A percentile compares a stretch with the other conserved stretches of the same genome.
Evolutionary conservation across 371 early-diverging fungal genomes (phyloP).

Genomic region (Mortierella sp.): DNA sequence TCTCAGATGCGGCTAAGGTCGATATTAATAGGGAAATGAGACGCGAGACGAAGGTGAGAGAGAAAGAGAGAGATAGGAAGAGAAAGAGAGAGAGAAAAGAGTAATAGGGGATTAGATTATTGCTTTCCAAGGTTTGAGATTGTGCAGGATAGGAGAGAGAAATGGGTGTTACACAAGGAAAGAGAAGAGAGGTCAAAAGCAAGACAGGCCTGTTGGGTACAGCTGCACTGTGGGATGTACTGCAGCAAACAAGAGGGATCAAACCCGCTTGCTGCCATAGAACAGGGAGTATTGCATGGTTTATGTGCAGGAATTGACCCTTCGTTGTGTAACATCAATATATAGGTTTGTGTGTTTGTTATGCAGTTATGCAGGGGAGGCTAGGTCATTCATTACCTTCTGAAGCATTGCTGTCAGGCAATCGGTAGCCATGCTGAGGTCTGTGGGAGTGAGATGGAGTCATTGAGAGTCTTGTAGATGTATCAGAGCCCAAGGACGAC

Average conservation of each 20-base stretch:
- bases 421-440: not conserved
- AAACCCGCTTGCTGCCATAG: not conserved
- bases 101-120: not conserved
- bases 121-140: not conserved
- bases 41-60: not conserved
- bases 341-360: not conserved
- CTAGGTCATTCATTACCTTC: constrained; percentile 6
- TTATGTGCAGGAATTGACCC: not conserved
- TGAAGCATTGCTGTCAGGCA: not conserved
- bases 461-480: not conserved
- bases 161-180: constrained; percentile 1
- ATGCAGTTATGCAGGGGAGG: not conserved
- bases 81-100: constrained; percentile 2
- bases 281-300: not conserved
- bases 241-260: not conserved
- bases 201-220: not conserved
- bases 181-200: not conserved
- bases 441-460: not conserved
- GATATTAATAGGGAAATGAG: not conserved
- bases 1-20: not conserved
- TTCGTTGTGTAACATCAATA: constrained; percentile 1
- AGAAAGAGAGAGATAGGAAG: too few relatives aligned
- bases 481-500: not conserved
- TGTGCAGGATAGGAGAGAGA: not conserved
- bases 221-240: not conserved